Evolutionary conservation across 208 protist genomes (phyloP).

Genomic region (Porcisia hertigi): DNA sequence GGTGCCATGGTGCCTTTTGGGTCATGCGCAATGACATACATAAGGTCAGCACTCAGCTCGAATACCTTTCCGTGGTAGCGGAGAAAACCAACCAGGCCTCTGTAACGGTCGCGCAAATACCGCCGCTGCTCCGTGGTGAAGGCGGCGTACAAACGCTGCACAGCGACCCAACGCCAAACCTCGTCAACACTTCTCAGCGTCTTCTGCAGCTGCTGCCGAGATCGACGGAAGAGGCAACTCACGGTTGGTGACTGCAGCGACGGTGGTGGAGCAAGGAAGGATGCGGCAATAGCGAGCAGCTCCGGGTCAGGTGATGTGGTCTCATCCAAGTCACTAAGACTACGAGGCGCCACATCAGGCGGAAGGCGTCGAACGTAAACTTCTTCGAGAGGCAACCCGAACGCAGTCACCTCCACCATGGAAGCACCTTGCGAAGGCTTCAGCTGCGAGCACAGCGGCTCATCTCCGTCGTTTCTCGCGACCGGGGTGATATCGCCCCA

Average conservation of each 20-base stretch:
- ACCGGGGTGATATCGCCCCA: background rate
- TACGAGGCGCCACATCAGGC: slow-evolving; percentile 62
- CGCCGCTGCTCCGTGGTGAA: slow-evolving; percentile 52
- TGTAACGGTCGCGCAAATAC: slow-evolving; percentile 49
- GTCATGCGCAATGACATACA: slow-evolving; percentile 84
- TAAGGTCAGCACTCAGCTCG: slow-evolving; percentile 69
- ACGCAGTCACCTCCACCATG: slow-evolving; percentile 32
- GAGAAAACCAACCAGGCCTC: slow-evolving; percentile 78
- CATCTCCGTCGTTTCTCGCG: background rate
- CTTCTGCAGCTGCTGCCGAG: background rate
- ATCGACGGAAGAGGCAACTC: slow-evolving; percentile 18
- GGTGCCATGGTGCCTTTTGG: slow-evolving; percentile 61
- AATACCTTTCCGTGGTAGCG: slow-evolving; percentile 86
- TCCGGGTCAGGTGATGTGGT: slow-evolving; percentile 53
- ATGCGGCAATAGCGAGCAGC: slow-evolving; percentile 44
- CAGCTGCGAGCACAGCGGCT: background rate
- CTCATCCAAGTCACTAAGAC: slow-evolving; percentile 78
- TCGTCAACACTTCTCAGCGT: background rate
- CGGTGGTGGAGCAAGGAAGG: slow-evolving; percentile 75
- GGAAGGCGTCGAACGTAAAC: slow-evolving; percentile 80
- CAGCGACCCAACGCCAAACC: slow-evolving; percentile 77
- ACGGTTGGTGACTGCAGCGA: slow-evolving; percentile 15
- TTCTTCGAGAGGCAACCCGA: slow-evolving; percentile 54
- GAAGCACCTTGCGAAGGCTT: background rate
- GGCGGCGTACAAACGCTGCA: slow-evolving; percentile 68